Base-by-base conservation (phyloP, 1,284 basidiomycete genomes). In the Cryptococcus sp. region DNA sequence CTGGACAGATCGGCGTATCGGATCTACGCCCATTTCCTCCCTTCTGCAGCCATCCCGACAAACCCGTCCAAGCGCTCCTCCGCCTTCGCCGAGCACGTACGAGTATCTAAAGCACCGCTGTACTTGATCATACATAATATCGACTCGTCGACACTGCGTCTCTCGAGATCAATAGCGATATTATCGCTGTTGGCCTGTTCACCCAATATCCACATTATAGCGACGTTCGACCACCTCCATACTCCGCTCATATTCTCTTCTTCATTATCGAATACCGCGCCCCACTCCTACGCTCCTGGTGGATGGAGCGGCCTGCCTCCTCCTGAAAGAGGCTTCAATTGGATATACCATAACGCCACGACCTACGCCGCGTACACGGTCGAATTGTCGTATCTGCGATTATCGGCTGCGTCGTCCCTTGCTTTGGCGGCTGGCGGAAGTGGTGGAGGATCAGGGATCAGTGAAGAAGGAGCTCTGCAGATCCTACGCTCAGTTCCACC, bases 91-190 rank as follows among this genome's bases (percentile, higher is more conserved):
- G 91, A 42, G 53, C 65, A 70, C 31, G 13, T 35, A 3, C 4
- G 31, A 35, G 39, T 60, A 59, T 75, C 65, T 71, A 72, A 40
- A 74, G 62, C 65, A 20, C 78, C 84, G 22, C 82, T 95, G 25
- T 93, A 87, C 71, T 79, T 96, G 59, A 77, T 93, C 65, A 81
- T 95, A 20, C 92, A 97, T 81, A 93, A 90, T 77, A 86, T 95
- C 71, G 93, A 97, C 69, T 83, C 87, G 0, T 82, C 86, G 0
- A 78, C 84, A 3, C 80, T 94, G 25, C 88, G 90, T 44, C 77
- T 82, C 0, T 69, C 83, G 19, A 87, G 86, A 67, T 67, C 76
- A 2, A 58, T 76, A 0, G 81, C 86, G 0, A 81, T 84, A 27
- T 82, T 96, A 31, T 83, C 86, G 0, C 80, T 87, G 7, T 84